Conservation (phyloP, 1,139 yeast genomes). For the Hansenula lynferdii region DNA sequence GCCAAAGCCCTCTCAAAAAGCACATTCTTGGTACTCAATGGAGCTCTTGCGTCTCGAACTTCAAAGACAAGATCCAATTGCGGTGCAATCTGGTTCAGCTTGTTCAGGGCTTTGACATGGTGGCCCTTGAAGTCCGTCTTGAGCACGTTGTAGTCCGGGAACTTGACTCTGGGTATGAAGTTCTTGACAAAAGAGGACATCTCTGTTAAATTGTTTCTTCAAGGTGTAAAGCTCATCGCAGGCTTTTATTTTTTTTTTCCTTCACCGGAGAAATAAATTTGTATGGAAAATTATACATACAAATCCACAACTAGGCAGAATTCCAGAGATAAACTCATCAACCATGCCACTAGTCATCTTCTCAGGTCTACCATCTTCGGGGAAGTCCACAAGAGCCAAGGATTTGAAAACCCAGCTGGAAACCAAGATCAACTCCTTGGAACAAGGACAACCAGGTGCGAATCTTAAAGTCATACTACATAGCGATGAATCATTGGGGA, state of each 20-base stretch:
- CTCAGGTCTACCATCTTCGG: constrained; percentile 83
- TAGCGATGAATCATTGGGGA: constrained; percentile 74
- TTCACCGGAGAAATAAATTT: too few relatives aligned
- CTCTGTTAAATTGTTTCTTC: too few relatives aligned
- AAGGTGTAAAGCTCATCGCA: too few relatives aligned
- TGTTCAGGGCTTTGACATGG: constrained; percentile 74
- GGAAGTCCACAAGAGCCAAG: constrained; percentile 74
- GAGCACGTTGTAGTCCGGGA: constrained; percentile 68
- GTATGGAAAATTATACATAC: too few relatives aligned
- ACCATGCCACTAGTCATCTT: constrained; percentile 80
- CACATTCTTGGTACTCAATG: constrained; percentile 76
- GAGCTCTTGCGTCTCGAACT: constrained; percentile 86
- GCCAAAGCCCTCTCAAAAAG: constrained; percentile 67
- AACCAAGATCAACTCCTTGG: constrained; percentile 38
- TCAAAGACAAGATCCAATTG: constrained; percentile 81
- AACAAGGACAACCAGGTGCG: constrained; percentile 40
- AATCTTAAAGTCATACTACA: constrained; percentile 56
- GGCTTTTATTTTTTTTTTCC: too few relatives aligned
- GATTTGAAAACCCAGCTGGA: constrained; percentile 46
- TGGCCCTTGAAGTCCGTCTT: constrained; percentile 88
- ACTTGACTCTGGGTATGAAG: constrained; percentile 36
- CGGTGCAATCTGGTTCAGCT: constrained; percentile 66
- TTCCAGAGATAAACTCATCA: too few relatives aligned
- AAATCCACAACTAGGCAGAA: too few relatives aligned
- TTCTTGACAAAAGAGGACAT: constrained; percentile 7